phyloP scores from a whole-genome alignment of 345 rosid genomes.

The Corchorus olitorius region DNA sequence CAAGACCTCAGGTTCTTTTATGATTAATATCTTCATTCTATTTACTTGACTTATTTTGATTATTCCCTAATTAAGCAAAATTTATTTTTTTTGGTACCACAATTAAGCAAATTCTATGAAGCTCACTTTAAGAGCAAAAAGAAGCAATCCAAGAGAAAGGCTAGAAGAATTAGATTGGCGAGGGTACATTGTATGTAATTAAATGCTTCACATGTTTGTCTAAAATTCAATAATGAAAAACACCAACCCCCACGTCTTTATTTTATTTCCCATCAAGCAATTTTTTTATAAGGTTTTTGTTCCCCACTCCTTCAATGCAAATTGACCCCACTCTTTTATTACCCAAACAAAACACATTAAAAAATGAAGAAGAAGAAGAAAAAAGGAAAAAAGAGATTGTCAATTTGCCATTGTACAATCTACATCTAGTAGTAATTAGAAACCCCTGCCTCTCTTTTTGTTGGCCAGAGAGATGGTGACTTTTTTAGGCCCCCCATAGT shows the following conservation, averaged over 20 bases:
- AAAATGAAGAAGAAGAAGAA: too few relatives aligned
- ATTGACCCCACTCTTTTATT: not conserved
- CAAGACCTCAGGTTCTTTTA: too few relatives aligned
- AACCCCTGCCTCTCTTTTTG: not conserved
- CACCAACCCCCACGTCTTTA: constrained; percentile 15
- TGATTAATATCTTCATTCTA: too few relatives aligned
- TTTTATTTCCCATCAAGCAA: not conserved
- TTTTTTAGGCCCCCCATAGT: not conserved
- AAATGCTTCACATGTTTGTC: constrained; percentile 26
- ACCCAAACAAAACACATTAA: too few relatives aligned
- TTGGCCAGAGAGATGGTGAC: not conserved
- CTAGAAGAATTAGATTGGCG: too few relatives aligned
- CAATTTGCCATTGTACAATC: not conserved
- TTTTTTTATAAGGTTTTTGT: not conserved
- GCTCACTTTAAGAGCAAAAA: too few relatives aligned
- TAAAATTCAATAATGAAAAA: constrained; percentile 22
- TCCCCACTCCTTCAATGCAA: not conserved
- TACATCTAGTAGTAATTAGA: not conserved
- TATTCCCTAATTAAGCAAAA: too few relatives aligned
- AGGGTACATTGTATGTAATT: constrained; percentile 10
- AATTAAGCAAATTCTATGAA: too few relatives aligned
- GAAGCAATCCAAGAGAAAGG: too few relatives aligned
- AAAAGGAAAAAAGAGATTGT: not conserved
- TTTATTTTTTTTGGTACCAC: too few relatives aligned
- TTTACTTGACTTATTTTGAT: too few relatives aligned